A percentile compares a stretch with the other conserved stretches of the same genome.
phyloP scores from a whole-genome alignment of 495 filamentous ascomycete species.

The Pyrenopolyporus hunteri region DNA sequence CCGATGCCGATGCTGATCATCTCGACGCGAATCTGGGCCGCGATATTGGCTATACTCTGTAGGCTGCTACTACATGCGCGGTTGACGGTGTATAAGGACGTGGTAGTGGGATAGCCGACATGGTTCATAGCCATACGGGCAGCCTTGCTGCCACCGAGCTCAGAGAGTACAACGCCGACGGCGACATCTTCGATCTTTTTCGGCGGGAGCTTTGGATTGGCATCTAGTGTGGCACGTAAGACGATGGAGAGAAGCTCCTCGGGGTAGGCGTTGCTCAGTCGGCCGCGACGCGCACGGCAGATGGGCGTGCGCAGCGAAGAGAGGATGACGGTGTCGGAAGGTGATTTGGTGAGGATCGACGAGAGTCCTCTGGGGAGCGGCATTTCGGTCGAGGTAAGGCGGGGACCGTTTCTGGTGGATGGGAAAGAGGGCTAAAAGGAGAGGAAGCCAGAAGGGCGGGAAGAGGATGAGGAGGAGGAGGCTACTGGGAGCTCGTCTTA shows the following conservation, averaged over 20 bases:
- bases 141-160: conserved; percentile 90
- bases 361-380: conserved; percentile 63
- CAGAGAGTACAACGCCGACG: conserved; percentile 86
- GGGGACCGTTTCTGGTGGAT: background rate
- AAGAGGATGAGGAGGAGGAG: background rate
- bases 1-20: conserved; percentile 81
- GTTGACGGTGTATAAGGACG: conserved; percentile 84
- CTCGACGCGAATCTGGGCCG: conserved; percentile 72
- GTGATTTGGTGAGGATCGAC: conserved; percentile 79
- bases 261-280: conserved; percentile 86
- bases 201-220: conserved; percentile 76
- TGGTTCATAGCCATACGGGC: conserved; percentile 89
- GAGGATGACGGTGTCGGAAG: conserved; percentile 85
- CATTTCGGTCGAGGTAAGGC: conserved; percentile 25
- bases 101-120: conserved; percentile 72
- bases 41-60: conserved; percentile 72
- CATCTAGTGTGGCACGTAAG: conserved; percentile 79
- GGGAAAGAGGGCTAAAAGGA: background rate
- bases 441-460: too few species aligned
- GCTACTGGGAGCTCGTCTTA: too few species aligned
- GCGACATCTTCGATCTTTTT: conserved; percentile 76
- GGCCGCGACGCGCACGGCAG: conserved; percentile 79
- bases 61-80: conserved; percentile 82
- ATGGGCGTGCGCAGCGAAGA: conserved; percentile 87
- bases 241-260: conserved; percentile 85